phyloP scores from a whole-genome alignment of 1,284 basidiomycete genomes.

The Mycena citricolor region DNA sequence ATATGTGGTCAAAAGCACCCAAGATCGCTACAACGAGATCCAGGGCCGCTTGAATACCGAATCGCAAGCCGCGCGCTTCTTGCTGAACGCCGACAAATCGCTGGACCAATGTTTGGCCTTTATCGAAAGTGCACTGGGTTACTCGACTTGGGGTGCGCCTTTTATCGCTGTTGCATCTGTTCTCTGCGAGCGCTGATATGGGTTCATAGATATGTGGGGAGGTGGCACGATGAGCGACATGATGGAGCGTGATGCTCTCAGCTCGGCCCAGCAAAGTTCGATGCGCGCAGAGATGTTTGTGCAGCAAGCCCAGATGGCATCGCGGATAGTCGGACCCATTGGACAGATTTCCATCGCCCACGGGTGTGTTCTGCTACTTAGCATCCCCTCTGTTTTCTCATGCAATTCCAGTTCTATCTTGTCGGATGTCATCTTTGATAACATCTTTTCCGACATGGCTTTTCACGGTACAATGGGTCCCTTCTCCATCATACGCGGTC shows the following conservation, averaged over 20 bases:
- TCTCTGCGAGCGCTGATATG: background rate
- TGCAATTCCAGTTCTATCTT: conserved; percentile 31
- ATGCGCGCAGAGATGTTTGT: conserved; percentile 35
- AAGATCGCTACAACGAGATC: conserved; percentile 34
- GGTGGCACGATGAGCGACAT: conserved; percentile 38
- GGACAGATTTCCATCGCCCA: conserved; percentile 39
- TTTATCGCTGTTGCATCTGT: conserved; percentile 1
- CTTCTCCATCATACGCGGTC: conserved; percentile 9
- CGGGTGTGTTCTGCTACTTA: conserved; percentile 30
- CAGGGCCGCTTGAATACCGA: conserved; percentile 37
- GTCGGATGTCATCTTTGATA: conserved; percentile 43
- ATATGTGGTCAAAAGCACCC: conserved; percentile 32
- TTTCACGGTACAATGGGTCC: conserved; percentile 35
- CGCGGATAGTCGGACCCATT: conserved; percentile 37
- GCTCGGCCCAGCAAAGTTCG: conserved; percentile 34
- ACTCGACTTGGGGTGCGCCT: conserved; percentile 38
- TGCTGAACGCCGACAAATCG: conserved; percentile 33
- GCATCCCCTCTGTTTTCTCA: background rate
- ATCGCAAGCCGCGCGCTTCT: conserved; percentile 37
- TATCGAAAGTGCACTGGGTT: conserved; percentile 37
- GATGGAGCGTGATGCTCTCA: conserved; percentile 40
- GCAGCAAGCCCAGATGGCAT: conserved; percentile 37
- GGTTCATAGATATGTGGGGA: conserved; percentile 37
- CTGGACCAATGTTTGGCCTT: conserved; percentile 32
- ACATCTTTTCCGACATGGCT: conserved; percentile 39